Evolutionary conservation across 179 eudicot species (phyloP).

Genomic region (Patellifolia procumbens): DNA sequence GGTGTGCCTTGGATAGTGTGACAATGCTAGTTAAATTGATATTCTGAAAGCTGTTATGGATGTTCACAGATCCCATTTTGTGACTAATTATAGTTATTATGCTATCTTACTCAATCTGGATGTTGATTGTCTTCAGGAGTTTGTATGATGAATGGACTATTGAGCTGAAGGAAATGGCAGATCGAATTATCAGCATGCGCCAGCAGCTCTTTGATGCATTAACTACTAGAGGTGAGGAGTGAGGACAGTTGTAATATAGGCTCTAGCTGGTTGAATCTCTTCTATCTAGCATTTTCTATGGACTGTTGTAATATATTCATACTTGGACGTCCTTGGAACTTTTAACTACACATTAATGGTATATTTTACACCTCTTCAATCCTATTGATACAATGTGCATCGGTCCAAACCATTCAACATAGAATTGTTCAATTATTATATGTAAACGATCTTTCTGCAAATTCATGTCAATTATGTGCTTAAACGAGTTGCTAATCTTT

Average conservation of each 20-base stretch:
- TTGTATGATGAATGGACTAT: constrained; percentile 46
- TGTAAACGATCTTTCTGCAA: background rate
- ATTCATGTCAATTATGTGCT: background rate
- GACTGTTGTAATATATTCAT: too few relatives aligned
- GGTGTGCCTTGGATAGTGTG: background rate
- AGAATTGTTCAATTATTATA: background rate
- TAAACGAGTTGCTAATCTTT: constrained; percentile 2
- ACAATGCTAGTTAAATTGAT: background rate
- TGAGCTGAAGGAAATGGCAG: constrained; percentile 55
- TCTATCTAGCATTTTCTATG: background rate
- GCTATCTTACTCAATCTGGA: constrained; percentile 2
- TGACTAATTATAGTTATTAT: background rate
- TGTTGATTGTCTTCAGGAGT: constrained; percentile 31
- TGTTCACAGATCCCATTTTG: background rate
- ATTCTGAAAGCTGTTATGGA: background rate
- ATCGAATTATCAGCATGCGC: constrained; percentile 57
- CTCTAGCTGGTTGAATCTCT: background rate
- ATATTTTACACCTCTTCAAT: background rate
- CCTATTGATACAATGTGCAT: background rate
- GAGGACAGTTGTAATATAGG: constrained; percentile 6
- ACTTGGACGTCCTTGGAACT: background rate
- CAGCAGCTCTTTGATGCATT: constrained; percentile 49
- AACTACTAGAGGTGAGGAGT: constrained; percentile 46
- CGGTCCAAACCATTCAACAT: background rate
- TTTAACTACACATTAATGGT: background rate